Evolutionary conservation across 208 protist genomes (phyloP).

Genomic region (Leishmania tarentolae): DNA sequence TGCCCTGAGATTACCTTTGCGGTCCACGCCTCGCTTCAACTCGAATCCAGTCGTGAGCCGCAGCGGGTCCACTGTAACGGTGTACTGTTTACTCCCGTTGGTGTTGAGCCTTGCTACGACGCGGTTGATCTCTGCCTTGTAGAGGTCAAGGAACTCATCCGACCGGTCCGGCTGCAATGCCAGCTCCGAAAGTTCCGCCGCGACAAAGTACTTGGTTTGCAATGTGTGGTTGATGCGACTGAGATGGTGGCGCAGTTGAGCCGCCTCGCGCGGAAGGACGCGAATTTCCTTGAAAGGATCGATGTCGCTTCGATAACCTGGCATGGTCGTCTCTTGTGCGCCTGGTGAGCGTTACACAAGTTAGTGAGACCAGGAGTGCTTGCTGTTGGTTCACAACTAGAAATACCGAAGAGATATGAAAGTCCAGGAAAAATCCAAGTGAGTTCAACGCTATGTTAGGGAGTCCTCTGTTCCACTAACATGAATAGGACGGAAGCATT

Average conservation of each 20-base stretch:
- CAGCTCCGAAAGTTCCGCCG: slow-evolving; percentile 60
- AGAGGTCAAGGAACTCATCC: slow-evolving; percentile 70
- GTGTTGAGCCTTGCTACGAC: slow-evolving; percentile 67
- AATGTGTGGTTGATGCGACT: slow-evolving; percentile 75
- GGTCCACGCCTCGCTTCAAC: slow-evolving; percentile 16
- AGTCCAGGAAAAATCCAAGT: background rate
- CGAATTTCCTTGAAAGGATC: slow-evolving; percentile 82
- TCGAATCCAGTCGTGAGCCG: slow-evolving; percentile 58
- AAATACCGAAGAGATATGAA: background rate
- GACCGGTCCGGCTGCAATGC: slow-evolving; percentile 61
- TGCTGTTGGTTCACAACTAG: background rate
- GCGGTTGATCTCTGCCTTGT: slow-evolving; percentile 63
- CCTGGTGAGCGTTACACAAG: background rate
- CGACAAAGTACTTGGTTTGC: slow-evolving; percentile 69
- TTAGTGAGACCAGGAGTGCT: background rate
- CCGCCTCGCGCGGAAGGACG: slow-evolving; percentile 55
- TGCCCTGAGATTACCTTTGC: background rate
- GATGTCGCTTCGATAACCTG: slow-evolving; percentile 27
- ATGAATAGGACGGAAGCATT: background rate
- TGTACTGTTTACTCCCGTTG: slow-evolving; percentile 49
- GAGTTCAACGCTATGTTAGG: background rate
- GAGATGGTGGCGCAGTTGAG: slow-evolving; percentile 62
- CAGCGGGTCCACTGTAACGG: slow-evolving; percentile 64
- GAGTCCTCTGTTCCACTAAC: background rate
- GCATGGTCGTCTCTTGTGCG: slow-evolving; percentile 7